These are phyloP conservation scores for Monosporascus cannonballus DNA, from an alignment of 2,329 filamentous ascomycete species.

Conservation along the genomic window DNA sequence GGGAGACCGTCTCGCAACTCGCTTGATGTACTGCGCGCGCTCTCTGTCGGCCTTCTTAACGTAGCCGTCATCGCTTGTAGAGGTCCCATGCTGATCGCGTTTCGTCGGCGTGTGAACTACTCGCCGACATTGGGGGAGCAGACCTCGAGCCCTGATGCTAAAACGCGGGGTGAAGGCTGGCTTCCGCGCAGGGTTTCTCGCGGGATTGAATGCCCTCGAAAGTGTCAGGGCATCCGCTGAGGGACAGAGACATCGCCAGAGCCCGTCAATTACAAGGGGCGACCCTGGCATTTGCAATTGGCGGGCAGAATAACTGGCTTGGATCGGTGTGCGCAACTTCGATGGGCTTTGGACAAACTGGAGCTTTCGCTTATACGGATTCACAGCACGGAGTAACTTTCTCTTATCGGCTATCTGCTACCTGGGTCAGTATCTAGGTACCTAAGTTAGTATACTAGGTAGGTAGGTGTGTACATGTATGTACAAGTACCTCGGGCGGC, in stretches of 20 bases:
- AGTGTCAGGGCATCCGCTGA: conserved; percentile 38
- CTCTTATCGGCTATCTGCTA: too few species aligned
- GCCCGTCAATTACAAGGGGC: conserved; percentile 45
- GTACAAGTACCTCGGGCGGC: too few species aligned
- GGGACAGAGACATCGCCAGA: conserved; percentile 60
- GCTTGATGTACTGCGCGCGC: conserved; percentile 16
- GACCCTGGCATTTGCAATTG: conserved; percentile 28
- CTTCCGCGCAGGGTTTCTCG: neutral
- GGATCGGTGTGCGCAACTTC: too few species aligned
- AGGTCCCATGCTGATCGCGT: neutral
- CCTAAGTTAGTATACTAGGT: too few species aligned
- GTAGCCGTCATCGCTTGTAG: neutral
- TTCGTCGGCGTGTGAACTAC: neutral
- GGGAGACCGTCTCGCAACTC: conserved; percentile 18
- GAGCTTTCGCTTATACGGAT: too few species aligned
- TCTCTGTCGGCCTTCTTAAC: conserved; percentile 1
- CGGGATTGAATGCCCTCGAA: conserved; percentile 22
- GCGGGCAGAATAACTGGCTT: neutral
- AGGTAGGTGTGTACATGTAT: too few species aligned
- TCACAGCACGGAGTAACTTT: too few species aligned
- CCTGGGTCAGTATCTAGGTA: too few species aligned
- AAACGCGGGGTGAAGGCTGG: neutral
- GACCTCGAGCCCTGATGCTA: conserved; percentile 3
- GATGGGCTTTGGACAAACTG: too few species aligned
- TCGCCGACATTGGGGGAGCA: conserved; percentile 7